Evolutionary conservation across 768 basidiomycete species (phyloP).

Genomic region (Dentipellis sp.): DNA sequence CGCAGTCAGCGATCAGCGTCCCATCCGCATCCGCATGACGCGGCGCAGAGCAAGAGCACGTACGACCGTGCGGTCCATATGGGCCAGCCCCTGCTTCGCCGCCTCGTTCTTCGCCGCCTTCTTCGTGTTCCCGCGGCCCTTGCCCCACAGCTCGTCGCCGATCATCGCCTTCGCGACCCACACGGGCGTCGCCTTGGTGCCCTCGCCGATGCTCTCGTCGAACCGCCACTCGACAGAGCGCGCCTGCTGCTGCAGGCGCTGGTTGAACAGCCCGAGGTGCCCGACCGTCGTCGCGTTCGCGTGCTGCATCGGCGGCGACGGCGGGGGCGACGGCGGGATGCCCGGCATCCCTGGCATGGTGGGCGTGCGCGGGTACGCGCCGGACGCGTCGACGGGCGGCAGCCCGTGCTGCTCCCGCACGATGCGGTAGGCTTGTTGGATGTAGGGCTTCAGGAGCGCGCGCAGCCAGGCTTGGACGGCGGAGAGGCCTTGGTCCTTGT

Average conservation of each 20-base stretch:
- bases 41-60: conserved; percentile 18
- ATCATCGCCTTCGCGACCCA: conserved; percentile 65
- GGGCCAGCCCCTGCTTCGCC: conserved; percentile 61
- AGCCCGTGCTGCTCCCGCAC: conserved; percentile 64
- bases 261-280: conserved; percentile 76
- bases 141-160: conserved; percentile 48
- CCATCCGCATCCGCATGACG: neutral
- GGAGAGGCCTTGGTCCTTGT: conserved; percentile 56
- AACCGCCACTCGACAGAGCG: conserved; percentile 66
- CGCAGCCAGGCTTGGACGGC: conserved; percentile 51
- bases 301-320: conserved; percentile 1
- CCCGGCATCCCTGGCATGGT: neutral
- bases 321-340: conserved; percentile 5
- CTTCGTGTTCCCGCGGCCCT: conserved; percentile 66
- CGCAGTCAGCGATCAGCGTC: conserved; percentile 1
- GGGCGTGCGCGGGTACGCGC: conserved; percentile 13
- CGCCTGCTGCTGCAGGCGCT: conserved; percentile 52
- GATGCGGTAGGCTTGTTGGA: conserved; percentile 47
- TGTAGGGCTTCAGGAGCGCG: conserved; percentile 55
- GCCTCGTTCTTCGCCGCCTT: conserved; percentile 75
- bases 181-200: conserved; percentile 61
- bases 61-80: conserved; percentile 47
- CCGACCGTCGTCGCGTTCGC: conserved; percentile 31
- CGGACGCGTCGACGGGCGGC: conserved; percentile 29
- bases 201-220: conserved; percentile 34